These are phyloP conservation scores for Trichodelitschia bisporula DNA, from an alignment of 495 filamentous ascomycete genomes.

Conservation along the genomic window DNA sequence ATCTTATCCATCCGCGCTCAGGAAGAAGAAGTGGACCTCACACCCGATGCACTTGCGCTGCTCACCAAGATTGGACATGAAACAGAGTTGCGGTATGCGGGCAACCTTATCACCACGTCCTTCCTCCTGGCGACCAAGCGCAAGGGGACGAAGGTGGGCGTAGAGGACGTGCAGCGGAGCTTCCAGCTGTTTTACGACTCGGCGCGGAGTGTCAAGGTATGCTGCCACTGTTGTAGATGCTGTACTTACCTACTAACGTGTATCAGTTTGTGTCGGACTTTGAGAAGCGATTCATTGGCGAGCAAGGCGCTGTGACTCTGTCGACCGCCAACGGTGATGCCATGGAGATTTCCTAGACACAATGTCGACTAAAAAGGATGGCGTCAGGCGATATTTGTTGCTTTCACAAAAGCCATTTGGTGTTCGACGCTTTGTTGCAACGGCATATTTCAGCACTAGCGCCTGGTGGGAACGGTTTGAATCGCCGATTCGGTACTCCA, in stretches of 20 bases:
- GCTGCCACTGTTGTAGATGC: too few species aligned
- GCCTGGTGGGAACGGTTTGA: too few species aligned
- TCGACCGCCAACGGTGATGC: conserved; percentile 32
- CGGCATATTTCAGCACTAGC: too few species aligned
- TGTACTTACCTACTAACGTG: too few species aligned
- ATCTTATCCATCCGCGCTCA: conserved; percentile 78
- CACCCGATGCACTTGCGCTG: conserved; percentile 66
- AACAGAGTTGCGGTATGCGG: conserved; percentile 74
- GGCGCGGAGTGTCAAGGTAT: conserved; percentile 47
- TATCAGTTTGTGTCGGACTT: conserved; percentile 52
- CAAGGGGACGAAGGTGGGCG: conserved; percentile 48
- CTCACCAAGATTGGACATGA: conserved; percentile 91
- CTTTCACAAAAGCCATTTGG: too few species aligned
- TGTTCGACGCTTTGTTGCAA: too few species aligned
- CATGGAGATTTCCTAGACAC: conserved; percentile 51
- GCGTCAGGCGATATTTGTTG: too few species aligned
- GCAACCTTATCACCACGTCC: conserved; percentile 87
- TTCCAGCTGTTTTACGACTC: conserved; percentile 88
- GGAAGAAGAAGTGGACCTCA: conserved; percentile 85
- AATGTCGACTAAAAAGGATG: too few species aligned
- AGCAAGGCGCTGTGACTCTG: conserved; percentile 57
- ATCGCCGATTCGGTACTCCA: too few species aligned
- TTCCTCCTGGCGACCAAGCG: conserved; percentile 61
- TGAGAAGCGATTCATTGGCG: conserved; percentile 80
- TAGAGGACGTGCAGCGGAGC: conserved; percentile 78